Percentiles rank a stretch among this genome's conserved stretches.
Conservation (phyloP, 345 rosid genomes). For the Reutealis trisperma region DNA sequence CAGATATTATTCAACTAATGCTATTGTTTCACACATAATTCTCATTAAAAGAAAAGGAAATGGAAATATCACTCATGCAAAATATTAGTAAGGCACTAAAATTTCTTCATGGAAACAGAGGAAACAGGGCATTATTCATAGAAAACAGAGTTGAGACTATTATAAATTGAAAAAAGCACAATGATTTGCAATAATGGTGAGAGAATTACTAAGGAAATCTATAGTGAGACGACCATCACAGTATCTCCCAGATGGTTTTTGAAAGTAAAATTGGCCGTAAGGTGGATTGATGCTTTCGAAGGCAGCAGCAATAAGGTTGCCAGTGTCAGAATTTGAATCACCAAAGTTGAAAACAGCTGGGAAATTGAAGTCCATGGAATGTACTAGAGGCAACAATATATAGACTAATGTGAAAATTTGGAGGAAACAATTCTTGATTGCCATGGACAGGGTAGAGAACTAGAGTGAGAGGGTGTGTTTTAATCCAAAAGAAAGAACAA, state of each 20-base stretch:
- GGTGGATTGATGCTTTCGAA: slow-evolving; percentile 64
- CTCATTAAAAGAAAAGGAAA: not conserved
- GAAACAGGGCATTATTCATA: not conserved
- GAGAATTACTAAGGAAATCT: slow-evolving; percentile 71
- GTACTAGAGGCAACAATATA: slow-evolving; percentile 36
- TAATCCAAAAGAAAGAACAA: not conserved
- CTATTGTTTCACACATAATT: not conserved
- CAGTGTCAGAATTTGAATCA: slow-evolving; percentile 91
- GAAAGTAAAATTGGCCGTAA: slow-evolving; percentile 65
- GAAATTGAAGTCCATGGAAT: slow-evolving; percentile 50
- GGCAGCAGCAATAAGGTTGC: slow-evolving; percentile 71
- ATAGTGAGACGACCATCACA: slow-evolving; percentile 78
- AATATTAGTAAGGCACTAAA: not conserved
- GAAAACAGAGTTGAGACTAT: not conserved
- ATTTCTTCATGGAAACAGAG: not conserved
- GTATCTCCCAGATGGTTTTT: slow-evolving; percentile 71
- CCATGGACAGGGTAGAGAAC: slow-evolving; percentile 34
- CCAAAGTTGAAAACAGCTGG: slow-evolving; percentile 88
- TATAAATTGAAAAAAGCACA: not conserved
- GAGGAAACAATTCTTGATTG: slow-evolving; percentile 31
- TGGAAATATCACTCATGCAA: no score
- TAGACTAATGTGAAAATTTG: slow-evolving; percentile 30
- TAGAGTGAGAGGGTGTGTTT: not conserved
- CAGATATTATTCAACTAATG: not conserved
- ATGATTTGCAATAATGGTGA: not conserved